A percentile compares a stretch with the other conserved stretches of the same genome.
Conservation (phyloP, 768 basidiomycete species). For the Russula abietina region DNA sequence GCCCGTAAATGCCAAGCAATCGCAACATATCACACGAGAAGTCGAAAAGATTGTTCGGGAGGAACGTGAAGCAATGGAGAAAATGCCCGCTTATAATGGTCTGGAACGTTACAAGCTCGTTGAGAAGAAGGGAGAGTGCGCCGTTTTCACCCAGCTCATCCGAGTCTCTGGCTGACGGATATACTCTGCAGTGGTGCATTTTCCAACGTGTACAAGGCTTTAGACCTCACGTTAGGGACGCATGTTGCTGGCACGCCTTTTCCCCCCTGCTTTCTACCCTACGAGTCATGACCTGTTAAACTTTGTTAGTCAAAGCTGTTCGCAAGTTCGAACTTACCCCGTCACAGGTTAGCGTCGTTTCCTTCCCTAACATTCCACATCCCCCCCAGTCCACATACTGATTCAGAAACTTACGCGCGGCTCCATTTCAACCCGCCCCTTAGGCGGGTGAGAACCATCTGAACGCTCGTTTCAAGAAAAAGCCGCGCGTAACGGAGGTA, state of each 20-base stretch:
- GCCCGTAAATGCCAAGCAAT: slow-evolving; percentile 13
- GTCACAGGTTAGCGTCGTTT: slow-evolving; percentile 66
- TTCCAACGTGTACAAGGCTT: slow-evolving; percentile 95
- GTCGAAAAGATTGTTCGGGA: slow-evolving; percentile 71
- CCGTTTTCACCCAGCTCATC: slow-evolving; percentile 27
- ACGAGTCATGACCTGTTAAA: slow-evolving; percentile 20
- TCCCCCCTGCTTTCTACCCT: slow-evolving; percentile 16
- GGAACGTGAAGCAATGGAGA: slow-evolving; percentile 63
- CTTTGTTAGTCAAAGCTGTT: slow-evolving; percentile 75
- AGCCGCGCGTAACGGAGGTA: slow-evolving; percentile 98
- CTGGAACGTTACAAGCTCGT: slow-evolving; percentile 72
- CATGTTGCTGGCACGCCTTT: slow-evolving; percentile 70
- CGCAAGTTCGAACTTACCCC: slow-evolving; percentile 89
- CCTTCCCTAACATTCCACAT: slow-evolving; percentile 30
- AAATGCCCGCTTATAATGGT: slow-evolving; percentile 82
- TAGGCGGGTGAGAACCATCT: slow-evolving; percentile 91
- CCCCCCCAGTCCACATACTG: slow-evolving; percentile 25
- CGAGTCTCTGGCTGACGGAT: slow-evolving; percentile 22
- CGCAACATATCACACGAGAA: slow-evolving; percentile 35
- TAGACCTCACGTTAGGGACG: slow-evolving; percentile 65
- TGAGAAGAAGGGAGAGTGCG: slow-evolving; percentile 92
- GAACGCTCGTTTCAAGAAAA: slow-evolving; percentile 92
- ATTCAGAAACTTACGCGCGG: slow-evolving; percentile 27
- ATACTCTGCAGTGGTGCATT: slow-evolving; percentile 72
- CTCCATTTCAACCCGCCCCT: slow-evolving; percentile 23